phyloP scores from a whole-genome alignment of 306 rosid species.

The Prunus persica region Prunus_persica_NCBIv2 NC_034010.1:30014001-30014500 shows the following conservation, averaged over 20 bases:
- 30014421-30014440: conserved; percentile 47
- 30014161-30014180: conserved; percentile 42
- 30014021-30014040: not conserved
- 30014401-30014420: conserved; percentile 43
- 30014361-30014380: conserved; percentile 46
- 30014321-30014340: conserved; percentile 37
- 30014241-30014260: not conserved
- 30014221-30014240: conserved; percentile 30
- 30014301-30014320: conserved; percentile 29
- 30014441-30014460: conserved; percentile 50
- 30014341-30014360: conserved; percentile 46
- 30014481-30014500: conserved; percentile 52
- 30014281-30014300: not conserved
- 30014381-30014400: conserved; percentile 36
- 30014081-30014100: not conserved
- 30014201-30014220: conserved; percentile 35
- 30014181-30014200: conserved; percentile 56
- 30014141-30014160: conserved; percentile 36
- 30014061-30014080: not conserved
- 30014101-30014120: conserved; percentile 35
- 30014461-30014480: conserved; percentile 46
- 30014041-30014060: not conserved
- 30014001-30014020: not conserved
- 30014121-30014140: conserved; percentile 42
- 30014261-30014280: conserved; percentile 11